Conservation (phyloP, 768 basidiomycete genomes). For the Phylloporus sp. region DNA sequence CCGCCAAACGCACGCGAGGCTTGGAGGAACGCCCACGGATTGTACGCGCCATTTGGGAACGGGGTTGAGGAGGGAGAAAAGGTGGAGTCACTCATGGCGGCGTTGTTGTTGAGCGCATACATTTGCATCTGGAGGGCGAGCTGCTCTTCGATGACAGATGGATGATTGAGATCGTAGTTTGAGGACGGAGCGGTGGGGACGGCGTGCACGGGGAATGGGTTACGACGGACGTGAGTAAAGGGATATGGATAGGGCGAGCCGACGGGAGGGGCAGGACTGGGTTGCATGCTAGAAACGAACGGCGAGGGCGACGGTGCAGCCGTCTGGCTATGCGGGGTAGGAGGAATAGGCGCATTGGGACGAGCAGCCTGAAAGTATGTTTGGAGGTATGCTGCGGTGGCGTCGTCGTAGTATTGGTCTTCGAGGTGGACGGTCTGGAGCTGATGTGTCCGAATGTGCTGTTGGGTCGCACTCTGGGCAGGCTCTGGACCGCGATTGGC, state of each 20-base stretch:
- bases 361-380: slow-evolving; percentile 55
- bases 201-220: slow-evolving; percentile 35
- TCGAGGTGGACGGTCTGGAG: slow-evolving; percentile 43
- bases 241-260: slow-evolving; percentile 82
- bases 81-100: slow-evolving; percentile 62
- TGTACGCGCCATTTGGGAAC: slow-evolving; percentile 57
- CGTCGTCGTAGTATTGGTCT: slow-evolving; percentile 60
- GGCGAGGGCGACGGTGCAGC: slow-evolving; percentile 72
- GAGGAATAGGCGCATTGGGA: slow-evolving; percentile 72
- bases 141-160: slow-evolving; percentile 57
- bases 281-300: slow-evolving; percentile 47
- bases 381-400: slow-evolving; percentile 55
- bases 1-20: slow-evolving; percentile 46
- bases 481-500: slow-evolving; percentile 20
- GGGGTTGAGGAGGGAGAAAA: slow-evolving; percentile 75
- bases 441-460: slow-evolving; percentile 34
- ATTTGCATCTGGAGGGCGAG: slow-evolving; percentile 74
- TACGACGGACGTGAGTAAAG: slow-evolving; percentile 66
- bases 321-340: slow-evolving; percentile 72
- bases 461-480: slow-evolving; percentile 13
- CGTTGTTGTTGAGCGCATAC: slow-evolving; percentile 67
- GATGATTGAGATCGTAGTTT: slow-evolving; percentile 40
- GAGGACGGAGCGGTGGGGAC: slow-evolving; percentile 39
- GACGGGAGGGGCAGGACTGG: slow-evolving; percentile 49
- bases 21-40: slow-evolving; percentile 71